phyloP scores from a whole-genome alignment of 2,329 filamentous ascomycete genomes.

The Hortaea sp. region DNA sequence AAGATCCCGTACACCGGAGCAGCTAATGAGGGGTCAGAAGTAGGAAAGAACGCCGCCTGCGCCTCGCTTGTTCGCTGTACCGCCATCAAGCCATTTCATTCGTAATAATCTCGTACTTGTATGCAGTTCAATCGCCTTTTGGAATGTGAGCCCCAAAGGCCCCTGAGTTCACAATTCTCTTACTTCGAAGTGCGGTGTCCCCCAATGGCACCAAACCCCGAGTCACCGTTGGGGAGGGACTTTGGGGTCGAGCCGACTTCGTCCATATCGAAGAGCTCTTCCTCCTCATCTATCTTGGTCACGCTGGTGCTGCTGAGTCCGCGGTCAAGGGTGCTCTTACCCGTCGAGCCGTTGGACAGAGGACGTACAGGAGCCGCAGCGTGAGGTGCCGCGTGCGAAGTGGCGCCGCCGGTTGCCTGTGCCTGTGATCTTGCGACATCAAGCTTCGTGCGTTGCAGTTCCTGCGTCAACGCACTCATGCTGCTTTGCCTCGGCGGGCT shows the following conservation, averaged over 20 bases:
- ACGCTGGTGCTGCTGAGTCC: conserved; percentile 19
- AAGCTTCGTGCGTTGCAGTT: conserved; percentile 29
- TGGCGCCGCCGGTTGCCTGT: conserved; percentile 10
- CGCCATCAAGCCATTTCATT: background rate
- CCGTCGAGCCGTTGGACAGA: conserved; percentile 8
- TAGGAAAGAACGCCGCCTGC: conserved; percentile 4
- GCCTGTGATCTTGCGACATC: conserved; percentile 22
- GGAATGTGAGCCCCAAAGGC: background rate
- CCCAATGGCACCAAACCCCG: conserved; percentile 10
- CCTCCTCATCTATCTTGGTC: conserved; percentile 21
- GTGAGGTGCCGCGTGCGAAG: background rate
- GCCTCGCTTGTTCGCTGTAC: conserved; percentile 3
- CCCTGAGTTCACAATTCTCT: background rate
- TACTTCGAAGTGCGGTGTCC: conserved; percentile 2
- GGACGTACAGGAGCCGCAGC: conserved; percentile 4
- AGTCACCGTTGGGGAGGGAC: conserved; percentile 4
- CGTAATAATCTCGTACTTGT: no score
- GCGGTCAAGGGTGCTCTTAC: conserved; percentile 14
- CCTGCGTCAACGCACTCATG: conserved; percentile 53
- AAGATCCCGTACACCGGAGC: no score
- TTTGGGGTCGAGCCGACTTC: conserved; percentile 10
- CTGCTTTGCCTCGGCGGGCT: conserved; percentile 47
- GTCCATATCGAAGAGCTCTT: conserved; percentile 24
- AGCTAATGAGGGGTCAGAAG: no score
- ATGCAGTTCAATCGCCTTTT: background rate